Percentiles rank a stretch among this genome's conserved stretches.
phyloP scores from a whole-genome alignment of 2,329 filamentous ascomycete genomes.

The Leptographium procerum region DNA sequence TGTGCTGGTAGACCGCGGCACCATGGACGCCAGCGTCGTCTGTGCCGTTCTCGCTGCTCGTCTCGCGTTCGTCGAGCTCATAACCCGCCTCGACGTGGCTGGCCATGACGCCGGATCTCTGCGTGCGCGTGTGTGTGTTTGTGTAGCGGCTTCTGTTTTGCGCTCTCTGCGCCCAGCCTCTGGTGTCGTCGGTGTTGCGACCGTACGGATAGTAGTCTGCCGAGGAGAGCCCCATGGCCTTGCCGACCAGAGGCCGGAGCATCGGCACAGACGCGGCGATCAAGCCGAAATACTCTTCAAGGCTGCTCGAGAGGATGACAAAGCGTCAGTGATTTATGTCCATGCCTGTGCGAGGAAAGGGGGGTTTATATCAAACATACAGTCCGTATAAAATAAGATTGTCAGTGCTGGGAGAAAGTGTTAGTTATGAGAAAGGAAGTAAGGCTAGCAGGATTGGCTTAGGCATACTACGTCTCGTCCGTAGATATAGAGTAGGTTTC shows the following conservation, averaged over 20 bases:
- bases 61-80: constrained; percentile 6
- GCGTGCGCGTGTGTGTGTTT: neutral
- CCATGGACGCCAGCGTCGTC: neutral
- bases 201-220: constrained; percentile 4
- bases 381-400: constrained; percentile 19
- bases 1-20: neutral
- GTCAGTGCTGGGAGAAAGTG: neutral
- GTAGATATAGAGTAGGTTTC: constrained; percentile 19
- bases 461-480: constrained; percentile 23
- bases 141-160: neutral
- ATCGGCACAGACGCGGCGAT: constrained; percentile 27
- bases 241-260: constrained; percentile 24
- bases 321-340: too few relatives aligned
- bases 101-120: neutral
- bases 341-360: too few relatives aligned
- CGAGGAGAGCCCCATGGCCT: constrained; percentile 17
- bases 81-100: neutral
- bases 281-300: constrained; percentile 29
- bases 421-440: neutral
- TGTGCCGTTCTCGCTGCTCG: neutral
- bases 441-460: constrained; percentile 7
- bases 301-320: constrained; percentile 15
- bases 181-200: neutral
- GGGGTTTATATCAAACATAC: constrained; percentile 14
- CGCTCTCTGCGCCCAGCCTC: neutral